A percentile compares a stretch with the other conserved stretches of the same genome.
These are phyloP conservation scores for Zasmidium cellare DNA, from an alignment of 2,329 filamentous ascomycete genomes.

Conservation along the genomic window DNA sequence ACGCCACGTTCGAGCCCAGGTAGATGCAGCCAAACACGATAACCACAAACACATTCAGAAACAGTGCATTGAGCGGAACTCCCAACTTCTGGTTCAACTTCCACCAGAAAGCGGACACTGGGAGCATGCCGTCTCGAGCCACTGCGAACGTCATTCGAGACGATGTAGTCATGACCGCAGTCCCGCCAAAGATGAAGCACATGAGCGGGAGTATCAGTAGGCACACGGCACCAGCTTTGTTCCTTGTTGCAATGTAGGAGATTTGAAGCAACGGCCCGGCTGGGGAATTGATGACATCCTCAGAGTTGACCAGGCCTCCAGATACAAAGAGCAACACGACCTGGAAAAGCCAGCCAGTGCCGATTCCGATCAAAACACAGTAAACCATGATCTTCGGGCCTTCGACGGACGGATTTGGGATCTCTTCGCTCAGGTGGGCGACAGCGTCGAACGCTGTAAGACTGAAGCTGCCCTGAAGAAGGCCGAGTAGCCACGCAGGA, in stretches of 20 bases:
- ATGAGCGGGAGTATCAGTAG: constrained; percentile 38
- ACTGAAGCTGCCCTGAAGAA: constrained; percentile 39
- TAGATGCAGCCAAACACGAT: constrained; percentile 39
- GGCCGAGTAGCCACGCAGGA: constrained; percentile 45
- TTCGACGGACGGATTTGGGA: constrained; percentile 36
- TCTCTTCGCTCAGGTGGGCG: constrained; percentile 51
- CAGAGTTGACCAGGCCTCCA: constrained; percentile 45
- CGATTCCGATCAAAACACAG: constrained; percentile 37
- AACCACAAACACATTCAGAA: constrained; percentile 33
- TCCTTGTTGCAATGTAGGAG: constrained; percentile 36
- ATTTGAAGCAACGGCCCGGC: constrained; percentile 37
- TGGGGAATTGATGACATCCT: constrained; percentile 32
- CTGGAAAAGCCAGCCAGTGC: constrained; percentile 39
- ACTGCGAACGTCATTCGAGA: constrained; percentile 40
- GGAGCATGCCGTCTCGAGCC: constrained; percentile 37
- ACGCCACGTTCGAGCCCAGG: constrained; percentile 37
- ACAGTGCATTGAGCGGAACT: constrained; percentile 36
- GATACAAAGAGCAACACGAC: constrained; percentile 37
- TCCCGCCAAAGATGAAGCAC: constrained; percentile 37
- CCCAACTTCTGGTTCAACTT: constrained; percentile 36
- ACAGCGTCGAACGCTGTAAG: constrained; percentile 53
- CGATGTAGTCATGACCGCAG: constrained; percentile 38
- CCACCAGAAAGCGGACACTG: constrained; percentile 35
- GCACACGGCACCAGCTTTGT: constrained; percentile 35
- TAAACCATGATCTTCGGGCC: constrained; percentile 40